A percentile compares a stretch with the other conserved stretches of the same genome.
phyloP scores from a whole-genome alignment of 1,284 basidiomycete species.

The Blastosporella zonata region DNA sequence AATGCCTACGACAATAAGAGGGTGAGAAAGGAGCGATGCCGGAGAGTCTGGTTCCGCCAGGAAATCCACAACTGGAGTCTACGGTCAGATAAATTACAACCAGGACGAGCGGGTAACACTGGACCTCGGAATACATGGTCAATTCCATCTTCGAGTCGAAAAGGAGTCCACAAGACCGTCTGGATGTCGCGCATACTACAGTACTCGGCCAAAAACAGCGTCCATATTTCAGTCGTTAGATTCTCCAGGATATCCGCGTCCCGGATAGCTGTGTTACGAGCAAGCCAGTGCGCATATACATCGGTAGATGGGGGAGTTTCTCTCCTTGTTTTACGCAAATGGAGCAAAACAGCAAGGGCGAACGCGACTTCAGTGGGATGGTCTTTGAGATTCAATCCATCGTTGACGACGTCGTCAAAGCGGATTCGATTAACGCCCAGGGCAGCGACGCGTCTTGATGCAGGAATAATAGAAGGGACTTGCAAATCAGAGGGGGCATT shows the following conservation, averaged over 20 bases:
- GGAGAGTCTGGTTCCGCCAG: constrained; percentile 31
- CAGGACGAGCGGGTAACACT: constrained; percentile 2
- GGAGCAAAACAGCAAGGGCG: constrained; percentile 32
- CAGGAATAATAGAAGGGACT: constrained; percentile 7
- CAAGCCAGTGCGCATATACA: constrained; percentile 32
- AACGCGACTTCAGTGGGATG: constrained; percentile 28
- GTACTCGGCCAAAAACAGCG: constrained; percentile 31
- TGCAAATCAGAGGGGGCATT: neutral
- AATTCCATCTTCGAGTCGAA: constrained; percentile 27
- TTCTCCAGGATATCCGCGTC: constrained; percentile 27
- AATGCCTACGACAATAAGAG: constrained; percentile 39
- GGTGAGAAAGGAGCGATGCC: constrained; percentile 36
- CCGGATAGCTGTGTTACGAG: constrained; percentile 19
- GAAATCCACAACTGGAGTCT: constrained; percentile 43
- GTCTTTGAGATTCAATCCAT: constrained; percentile 9
- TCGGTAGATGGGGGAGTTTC: constrained; percentile 18
- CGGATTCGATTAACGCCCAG: constrained; percentile 19
- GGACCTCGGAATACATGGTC: constrained; percentile 29
- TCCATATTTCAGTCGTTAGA: constrained; percentile 29
- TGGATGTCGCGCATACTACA: constrained; percentile 32
- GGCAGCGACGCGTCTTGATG: constrained; percentile 6
- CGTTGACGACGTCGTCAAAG: constrained; percentile 18
- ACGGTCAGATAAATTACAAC: neutral
- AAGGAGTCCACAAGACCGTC: constrained; percentile 34
- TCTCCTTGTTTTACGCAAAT: constrained; percentile 25